These are phyloP conservation scores for Fagus sylvatica DNA, from an alignment of 306 rosid species.

Conservation along the genomic window DNA sequence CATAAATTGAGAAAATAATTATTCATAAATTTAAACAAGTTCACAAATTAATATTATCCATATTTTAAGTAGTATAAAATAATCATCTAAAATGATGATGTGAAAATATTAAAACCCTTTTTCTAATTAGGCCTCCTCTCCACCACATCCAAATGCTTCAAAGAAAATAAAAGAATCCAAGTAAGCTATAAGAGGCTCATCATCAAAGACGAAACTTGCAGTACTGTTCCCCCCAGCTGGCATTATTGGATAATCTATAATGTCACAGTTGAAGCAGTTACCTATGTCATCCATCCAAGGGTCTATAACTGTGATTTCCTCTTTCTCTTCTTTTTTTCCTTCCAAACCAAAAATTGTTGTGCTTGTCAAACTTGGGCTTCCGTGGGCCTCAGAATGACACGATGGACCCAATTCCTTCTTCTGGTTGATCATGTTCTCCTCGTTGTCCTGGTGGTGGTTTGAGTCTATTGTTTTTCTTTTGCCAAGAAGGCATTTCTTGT, in stretches of 20 bases:
- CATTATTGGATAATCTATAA: conserved; percentile 19
- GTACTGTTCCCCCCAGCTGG: conserved; percentile 1
- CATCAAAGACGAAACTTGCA: conserved; percentile 32
- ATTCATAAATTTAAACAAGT: no score
- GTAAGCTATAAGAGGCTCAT: conserved; percentile 36
- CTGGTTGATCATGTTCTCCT: neutral
- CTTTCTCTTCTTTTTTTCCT: neutral
- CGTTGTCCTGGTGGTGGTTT: conserved; percentile 4
- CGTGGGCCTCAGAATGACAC: neutral
- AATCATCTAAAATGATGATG: no score
- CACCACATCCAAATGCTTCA: conserved; percentile 40
- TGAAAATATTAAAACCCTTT: no score
- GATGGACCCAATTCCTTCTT: neutral
- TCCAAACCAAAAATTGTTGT: neutral
- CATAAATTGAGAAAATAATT: no score
- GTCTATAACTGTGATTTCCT: neutral
- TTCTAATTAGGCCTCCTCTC: neutral
- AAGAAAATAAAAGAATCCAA: conserved; percentile 39
- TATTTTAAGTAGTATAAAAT: no score
- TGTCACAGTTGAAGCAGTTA: conserved; percentile 32
- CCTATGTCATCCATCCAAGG: conserved; percentile 8
- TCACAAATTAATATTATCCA: no score
- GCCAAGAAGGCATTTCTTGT: conserved; percentile 34
- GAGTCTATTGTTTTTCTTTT: conserved; percentile 27
- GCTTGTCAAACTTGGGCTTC: neutral